phyloP scores from a whole-genome alignment of 192 early-diverging fungal species.

The Gonapodya sp. region DNA sequence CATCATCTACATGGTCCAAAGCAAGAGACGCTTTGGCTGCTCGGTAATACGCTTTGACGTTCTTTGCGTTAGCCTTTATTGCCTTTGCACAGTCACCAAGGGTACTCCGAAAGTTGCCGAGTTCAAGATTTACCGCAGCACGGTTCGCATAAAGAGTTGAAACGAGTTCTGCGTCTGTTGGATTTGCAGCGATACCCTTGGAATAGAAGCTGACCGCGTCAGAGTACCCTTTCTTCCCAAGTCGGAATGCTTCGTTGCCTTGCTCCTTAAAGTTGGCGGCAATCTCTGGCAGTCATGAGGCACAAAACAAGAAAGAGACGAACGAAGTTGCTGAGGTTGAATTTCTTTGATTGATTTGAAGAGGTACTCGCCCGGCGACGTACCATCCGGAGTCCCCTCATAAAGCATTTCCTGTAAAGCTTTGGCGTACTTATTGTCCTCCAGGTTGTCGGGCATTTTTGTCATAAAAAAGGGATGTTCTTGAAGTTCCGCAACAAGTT shows the following conservation, averaged over 20 bases:
- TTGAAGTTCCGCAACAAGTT: slow-evolving; percentile 48
- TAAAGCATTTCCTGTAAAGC: slow-evolving; percentile 78
- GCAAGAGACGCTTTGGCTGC: slow-evolving; percentile 70
- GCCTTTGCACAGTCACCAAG: slow-evolving; percentile 83
- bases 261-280: slow-evolving; percentile 91
- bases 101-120: slow-evolving; percentile 81
- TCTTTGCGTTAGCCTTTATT: slow-evolving; percentile 63
- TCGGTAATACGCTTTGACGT: slow-evolving; percentile 88
- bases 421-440: slow-evolving; percentile 62
- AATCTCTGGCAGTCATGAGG: slow-evolving; percentile 40
- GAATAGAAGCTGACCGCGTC: slow-evolving; percentile 83
- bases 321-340: not conserved
- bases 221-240: slow-evolving; percentile 48
- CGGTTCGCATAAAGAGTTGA: slow-evolving; percentile 76
- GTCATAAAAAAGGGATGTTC: slow-evolving; percentile 95
- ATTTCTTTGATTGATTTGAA: too few species aligned
- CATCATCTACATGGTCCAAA: slow-evolving; percentile 76
- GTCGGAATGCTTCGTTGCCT: slow-evolving; percentile 86
- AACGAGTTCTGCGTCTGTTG: slow-evolving; percentile 61
- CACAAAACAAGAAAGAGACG: not conserved
- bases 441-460: slow-evolving; percentile 47
- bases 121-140: slow-evolving; percentile 83
- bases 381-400: slow-evolving; percentile 90
- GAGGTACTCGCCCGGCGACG: not conserved
- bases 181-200: slow-evolving; percentile 66